Evolutionary conservation across 306 rosid genomes (phyloP), one percentile per base, ranked within the genome.

Genomic region (Datisca glomerata): DNA sequence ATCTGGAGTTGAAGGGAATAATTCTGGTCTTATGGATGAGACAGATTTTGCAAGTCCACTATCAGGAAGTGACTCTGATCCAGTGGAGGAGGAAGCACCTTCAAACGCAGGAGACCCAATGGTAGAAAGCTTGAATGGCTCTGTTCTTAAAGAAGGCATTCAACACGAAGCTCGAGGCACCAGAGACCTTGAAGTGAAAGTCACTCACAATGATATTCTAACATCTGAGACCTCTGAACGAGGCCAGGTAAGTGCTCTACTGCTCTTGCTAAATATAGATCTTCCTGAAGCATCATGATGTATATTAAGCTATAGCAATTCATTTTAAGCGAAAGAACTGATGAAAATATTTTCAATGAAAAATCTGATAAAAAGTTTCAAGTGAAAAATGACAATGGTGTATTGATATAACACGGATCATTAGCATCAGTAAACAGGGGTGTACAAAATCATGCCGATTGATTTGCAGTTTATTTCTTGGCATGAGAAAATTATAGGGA

Each of bases 171-270:
- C 45, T 49, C 50, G 53, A 34, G 65, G 45, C 20, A 37, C 21
- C 21, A 24, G 41, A 22, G 71, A 42, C 38, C 48, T 57, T 54
- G 53, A 40, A 45, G 70, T 44, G 59, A 28, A 61, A 56, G 58
- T 46, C 42, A 43, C 67, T 29, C 27, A 41, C 37, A 61, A 52
- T 43, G 70, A 67, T 44, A 23, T 56, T 47, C 47, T 24, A 21
- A 41, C 66, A 45, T 17, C 63, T n/a, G 61, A 52, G 51, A 56
- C 43, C 53, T 33, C 14, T 58, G 76, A 57, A 51, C 72, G 67
- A 53, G 69, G 49, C 55, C 76, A 72, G 91, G 95, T 75, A 23
- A 61, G 3, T 15, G 16, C 8, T 36, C 27, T 23, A 49, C 4
- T 18, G 11, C 21, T 21, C 16, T 12, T 29, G 22, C 15, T 3